Conservation (phyloP, 495 filamentous ascomycete species). For the Penicillium longicatenatum region DNA sequence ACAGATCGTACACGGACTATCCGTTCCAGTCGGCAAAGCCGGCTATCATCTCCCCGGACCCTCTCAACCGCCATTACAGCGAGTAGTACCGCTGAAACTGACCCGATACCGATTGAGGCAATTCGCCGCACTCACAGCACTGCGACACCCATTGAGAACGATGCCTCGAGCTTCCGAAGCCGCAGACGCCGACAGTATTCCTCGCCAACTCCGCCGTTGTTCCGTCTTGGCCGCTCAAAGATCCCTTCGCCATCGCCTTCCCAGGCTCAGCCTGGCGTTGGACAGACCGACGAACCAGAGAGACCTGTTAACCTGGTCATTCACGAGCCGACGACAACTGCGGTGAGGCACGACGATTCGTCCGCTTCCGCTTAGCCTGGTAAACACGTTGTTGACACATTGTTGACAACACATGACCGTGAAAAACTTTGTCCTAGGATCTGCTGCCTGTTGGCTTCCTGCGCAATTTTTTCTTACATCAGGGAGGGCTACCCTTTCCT, state of each 20-base stretch:
- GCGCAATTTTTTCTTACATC: background rate
- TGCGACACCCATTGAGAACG: slow-evolving; percentile 28
- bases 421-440: background rate
- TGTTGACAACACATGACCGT: background rate
- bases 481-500: background rate
- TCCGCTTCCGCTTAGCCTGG: background rate
- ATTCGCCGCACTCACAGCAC: slow-evolving; percentile 39
- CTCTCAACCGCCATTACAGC: slow-evolving; percentile 61
- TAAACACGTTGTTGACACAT: background rate
- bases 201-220: slow-evolving; percentile 44
- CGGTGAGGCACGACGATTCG: background rate
- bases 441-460: background rate
- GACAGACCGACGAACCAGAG: slow-evolving; percentile 35
- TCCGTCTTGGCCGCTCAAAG: slow-evolving; percentile 53
- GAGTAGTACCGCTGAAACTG: slow-evolving; percentile 34
- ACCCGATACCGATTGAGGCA: slow-evolving; percentile 34
- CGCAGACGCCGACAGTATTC: slow-evolving; percentile 27
- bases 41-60: slow-evolving; percentile 79
- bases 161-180: slow-evolving; percentile 22
- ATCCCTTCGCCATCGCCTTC: slow-evolving; percentile 31
- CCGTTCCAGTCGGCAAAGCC: slow-evolving; percentile 80
- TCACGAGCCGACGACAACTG: background rate
- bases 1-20: slow-evolving; percentile 83
- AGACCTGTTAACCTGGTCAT: slow-evolving; percentile 36
- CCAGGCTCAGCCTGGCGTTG: slow-evolving; percentile 26